These are phyloP conservation scores for Leccinum obscurum DNA, from an alignment of 768 basidiomycete genomes.

Conservation along the genomic window DNA sequence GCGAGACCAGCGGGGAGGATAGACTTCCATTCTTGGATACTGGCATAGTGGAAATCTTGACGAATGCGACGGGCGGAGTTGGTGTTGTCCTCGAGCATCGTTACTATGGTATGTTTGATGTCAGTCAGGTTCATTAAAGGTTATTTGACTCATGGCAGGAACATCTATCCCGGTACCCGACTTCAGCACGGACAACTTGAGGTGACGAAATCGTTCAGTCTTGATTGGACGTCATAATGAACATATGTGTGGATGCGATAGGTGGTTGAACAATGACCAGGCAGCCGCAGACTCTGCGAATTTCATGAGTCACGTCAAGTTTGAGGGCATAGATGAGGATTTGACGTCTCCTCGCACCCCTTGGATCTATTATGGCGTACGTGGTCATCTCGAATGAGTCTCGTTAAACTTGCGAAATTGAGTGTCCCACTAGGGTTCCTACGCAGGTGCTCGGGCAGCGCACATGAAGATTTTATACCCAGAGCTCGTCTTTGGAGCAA, in stretches of 20 bases:
- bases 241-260: conserved; percentile 29
- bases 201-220: conserved; percentile 39
- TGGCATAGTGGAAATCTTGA: conserved; percentile 85
- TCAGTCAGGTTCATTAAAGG: background rate
- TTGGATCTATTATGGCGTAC: conserved; percentile 93
- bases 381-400: conserved; percentile 21
- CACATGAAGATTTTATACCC: conserved; percentile 89
- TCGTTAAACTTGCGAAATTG: background rate
- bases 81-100: conserved; percentile 92
- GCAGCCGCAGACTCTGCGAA: conserved; percentile 88
- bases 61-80: conserved; percentile 82
- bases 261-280: conserved; percentile 89
- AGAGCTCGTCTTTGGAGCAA: conserved; percentile 84
- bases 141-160: conserved; percentile 41
- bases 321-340: conserved; percentile 68
- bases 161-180: conserved; percentile 73
- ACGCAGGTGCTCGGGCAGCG: conserved; percentile 91
- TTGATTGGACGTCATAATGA: background rate
- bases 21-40: conserved; percentile 56
- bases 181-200: conserved; percentile 79
- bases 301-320: conserved; percentile 82
- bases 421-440: conserved; percentile 60
- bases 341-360: conserved; percentile 71
- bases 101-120: conserved; percentile 65
- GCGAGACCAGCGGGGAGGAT: conserved; percentile 86